phyloP scores from a whole-genome alignment of 495 filamentous ascomycete species.

The Daldinia grandis region DNA sequence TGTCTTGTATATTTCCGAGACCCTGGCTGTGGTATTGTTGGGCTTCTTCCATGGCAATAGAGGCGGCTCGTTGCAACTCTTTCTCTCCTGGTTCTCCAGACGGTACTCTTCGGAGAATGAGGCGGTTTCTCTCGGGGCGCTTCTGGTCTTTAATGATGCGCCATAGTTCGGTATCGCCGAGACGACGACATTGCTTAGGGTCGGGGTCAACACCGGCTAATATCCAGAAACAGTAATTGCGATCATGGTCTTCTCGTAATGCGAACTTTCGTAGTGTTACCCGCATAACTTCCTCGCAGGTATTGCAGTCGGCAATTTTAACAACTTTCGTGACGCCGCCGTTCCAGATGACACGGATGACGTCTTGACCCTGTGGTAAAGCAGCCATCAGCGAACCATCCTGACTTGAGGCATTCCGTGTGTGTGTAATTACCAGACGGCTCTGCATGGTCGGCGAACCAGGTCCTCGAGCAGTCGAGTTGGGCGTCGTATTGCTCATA shows the following conservation, averaged over 20 bases:
- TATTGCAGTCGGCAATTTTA: slow-evolving; percentile 87
- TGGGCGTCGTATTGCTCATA: slow-evolving; percentile 42
- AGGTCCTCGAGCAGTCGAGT: slow-evolving; percentile 48
- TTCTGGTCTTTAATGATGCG: slow-evolving; percentile 78
- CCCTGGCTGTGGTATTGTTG: slow-evolving; percentile 75
- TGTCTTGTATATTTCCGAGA: slow-evolving; percentile 67
- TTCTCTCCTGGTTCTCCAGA: slow-evolving; percentile 82
- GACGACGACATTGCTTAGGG: slow-evolving; percentile 75
- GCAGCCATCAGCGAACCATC: slow-evolving; percentile 83
- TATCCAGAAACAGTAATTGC: slow-evolving; percentile 84
- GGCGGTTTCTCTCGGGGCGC: slow-evolving; percentile 81
- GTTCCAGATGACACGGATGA: slow-evolving; percentile 91
- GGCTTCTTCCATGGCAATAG: slow-evolving; percentile 81
- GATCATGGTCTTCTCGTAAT: slow-evolving; percentile 75
- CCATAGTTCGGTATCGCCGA: slow-evolving; percentile 86
- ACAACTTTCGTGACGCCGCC: slow-evolving; percentile 91
- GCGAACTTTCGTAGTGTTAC: slow-evolving; percentile 84
- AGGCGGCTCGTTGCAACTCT: slow-evolving; percentile 82
- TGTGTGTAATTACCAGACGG: slow-evolving; percentile 60
- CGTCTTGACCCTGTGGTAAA: slow-evolving; percentile 77
- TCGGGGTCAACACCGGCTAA: slow-evolving; percentile 85
- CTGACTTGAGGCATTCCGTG: slow-evolving; percentile 73
- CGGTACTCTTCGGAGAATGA: slow-evolving; percentile 90
- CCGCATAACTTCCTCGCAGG: slow-evolving; percentile 87
- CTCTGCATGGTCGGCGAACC: slow-evolving; percentile 54